These are phyloP conservation scores for Ogataea nitratoaversa DNA, from an alignment of 805 yeast genomes.

Conservation along the genomic window DNA sequence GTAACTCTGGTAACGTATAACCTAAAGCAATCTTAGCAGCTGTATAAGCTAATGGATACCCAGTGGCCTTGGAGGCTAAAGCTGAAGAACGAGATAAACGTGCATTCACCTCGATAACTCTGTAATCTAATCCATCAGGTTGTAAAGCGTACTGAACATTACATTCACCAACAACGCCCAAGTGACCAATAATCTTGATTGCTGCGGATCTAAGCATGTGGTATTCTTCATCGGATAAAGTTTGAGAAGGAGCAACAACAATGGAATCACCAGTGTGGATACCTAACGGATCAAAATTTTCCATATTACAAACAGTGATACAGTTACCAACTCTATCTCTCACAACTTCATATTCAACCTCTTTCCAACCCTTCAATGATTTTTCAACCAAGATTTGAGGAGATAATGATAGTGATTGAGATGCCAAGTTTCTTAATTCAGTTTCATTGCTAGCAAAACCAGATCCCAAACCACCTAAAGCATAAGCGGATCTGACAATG, in stretches of 20 bases:
- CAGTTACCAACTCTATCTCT: slow-evolving; percentile 97
- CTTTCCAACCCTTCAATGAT: slow-evolving; percentile 99
- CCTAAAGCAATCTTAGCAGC: slow-evolving; percentile 96
- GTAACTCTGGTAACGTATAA: slow-evolving; percentile 86
- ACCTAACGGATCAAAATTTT: slow-evolving; percentile 96
- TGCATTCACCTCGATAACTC: slow-evolving; percentile 97
- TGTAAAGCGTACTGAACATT: slow-evolving; percentile 95
- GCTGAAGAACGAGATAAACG: slow-evolving; percentile 98
- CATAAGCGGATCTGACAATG: slow-evolving; percentile 95
- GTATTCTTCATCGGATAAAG: slow-evolving; percentile 93
- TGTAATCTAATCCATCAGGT: slow-evolving; percentile 89
- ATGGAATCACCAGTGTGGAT: slow-evolving; percentile 99
- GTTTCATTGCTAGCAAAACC: slow-evolving; percentile 91
- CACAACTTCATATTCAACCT: slow-evolving; percentile 97
- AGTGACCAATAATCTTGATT: slow-evolving; percentile 91
- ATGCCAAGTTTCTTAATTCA: slow-evolving; percentile 79
- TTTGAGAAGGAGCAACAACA: slow-evolving; percentile 98
- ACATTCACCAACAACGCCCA: slow-evolving; percentile 99
- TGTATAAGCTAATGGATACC: slow-evolving; percentile 95
- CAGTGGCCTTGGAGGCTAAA: slow-evolving; percentile 97
- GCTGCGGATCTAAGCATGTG: slow-evolving; percentile 98
- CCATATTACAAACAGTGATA: slow-evolving; percentile 99
- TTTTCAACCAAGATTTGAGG: slow-evolving; percentile 95
- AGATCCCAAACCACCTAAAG: slow-evolving; percentile 96
- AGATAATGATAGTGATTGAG: slow-evolving; percentile 88